Evolutionary conservation across 805 yeast genomes (phyloP), one percentile per base, ranked within the genome.

Genomic region (Candida dajiaensis): DNA sequence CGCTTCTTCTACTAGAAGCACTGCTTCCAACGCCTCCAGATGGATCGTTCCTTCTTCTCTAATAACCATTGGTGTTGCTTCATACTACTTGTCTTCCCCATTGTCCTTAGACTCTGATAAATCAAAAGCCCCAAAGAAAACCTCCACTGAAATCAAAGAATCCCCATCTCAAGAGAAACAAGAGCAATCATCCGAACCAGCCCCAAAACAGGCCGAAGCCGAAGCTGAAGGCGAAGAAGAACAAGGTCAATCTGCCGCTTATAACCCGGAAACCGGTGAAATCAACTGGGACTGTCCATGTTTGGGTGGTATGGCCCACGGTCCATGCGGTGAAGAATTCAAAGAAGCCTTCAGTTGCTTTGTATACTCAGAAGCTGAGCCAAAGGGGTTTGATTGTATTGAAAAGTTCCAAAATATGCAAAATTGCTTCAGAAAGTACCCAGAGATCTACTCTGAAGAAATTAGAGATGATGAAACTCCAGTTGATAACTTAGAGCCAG

Each of bases 241-340:
- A 39, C 75, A 68, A 39, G 67, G 69, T 19, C 71, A 66, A 51
- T 69, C 73, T 50, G 85, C 89, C 35, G 97, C 98, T 4, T 92
- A 80, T 69, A 80, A 92, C 70, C 97, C 97, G 26, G 96, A 87
- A 60, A 94, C 99, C 3, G 99, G 99, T 26, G 98, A 92, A 65
- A 94, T 94, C 69, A 92, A 94, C 78, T 94, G 99, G 99, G 98
- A 94, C 63, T 94, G 99, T 67, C 98, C 99, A n/a, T 92, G 98
- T 68, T 73, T 94, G 42, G 99, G 98, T 29, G 99, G 99, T 38
- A 89, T 94, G 97, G 98, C 99, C 28, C 76, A 90, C 54, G 99
- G 99, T 0, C 98, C 99, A 46, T 94, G 99, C 71, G 99, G 99
- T 48, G 90, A 83, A 58, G 96, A 89, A 69, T 89, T 89, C 74